Evolutionary conservation across 331 rosid genomes (phyloP).

Genomic region (Erythrophleum ivorense): DNA sequence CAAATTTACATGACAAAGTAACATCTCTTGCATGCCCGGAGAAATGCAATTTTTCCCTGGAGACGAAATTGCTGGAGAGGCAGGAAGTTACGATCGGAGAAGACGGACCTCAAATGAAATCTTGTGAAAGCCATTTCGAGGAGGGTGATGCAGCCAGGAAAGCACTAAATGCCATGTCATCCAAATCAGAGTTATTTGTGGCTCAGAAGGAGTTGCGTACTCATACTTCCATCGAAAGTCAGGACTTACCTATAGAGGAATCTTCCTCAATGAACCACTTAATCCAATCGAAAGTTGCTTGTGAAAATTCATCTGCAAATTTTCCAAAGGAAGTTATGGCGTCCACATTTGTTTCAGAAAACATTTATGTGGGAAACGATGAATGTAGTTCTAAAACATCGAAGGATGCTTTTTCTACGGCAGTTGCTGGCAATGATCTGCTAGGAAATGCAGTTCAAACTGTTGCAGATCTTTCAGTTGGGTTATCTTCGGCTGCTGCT

Average conservation of each 20-base stretch:
- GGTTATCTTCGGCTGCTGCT: slow-evolving; percentile 47
- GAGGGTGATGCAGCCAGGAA: slow-evolving; percentile 32
- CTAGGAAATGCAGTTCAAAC: slow-evolving; percentile 33
- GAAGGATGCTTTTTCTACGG: slow-evolving; percentile 45
- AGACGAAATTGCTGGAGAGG: slow-evolving; percentile 33
- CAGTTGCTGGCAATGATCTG: slow-evolving; percentile 40
- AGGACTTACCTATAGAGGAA: slow-evolving; percentile 31
- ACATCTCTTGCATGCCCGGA: slow-evolving; percentile 37
- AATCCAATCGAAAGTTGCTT: slow-evolving; percentile 31
- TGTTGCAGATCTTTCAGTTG: slow-evolving; percentile 39
- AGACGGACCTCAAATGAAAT: slow-evolving; percentile 34
- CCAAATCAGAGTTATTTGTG: slow-evolving; percentile 39
- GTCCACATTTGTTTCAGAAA: slow-evolving; percentile 38
- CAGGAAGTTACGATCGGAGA: slow-evolving; percentile 46
- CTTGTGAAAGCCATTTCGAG: slow-evolving; percentile 34
- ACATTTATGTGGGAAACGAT: slow-evolving; percentile 28
- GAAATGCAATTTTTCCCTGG: slow-evolving; percentile 37
- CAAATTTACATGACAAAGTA: slow-evolving; percentile 13
- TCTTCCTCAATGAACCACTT: slow-evolving; percentile 42
- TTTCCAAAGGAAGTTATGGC: slow-evolving; percentile 39
- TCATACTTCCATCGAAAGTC: slow-evolving; percentile 37
- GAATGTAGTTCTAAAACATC: slow-evolving; percentile 24
- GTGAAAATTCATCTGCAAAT: slow-evolving; percentile 41
- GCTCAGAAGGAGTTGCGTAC: slow-evolving; percentile 39
- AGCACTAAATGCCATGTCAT: slow-evolving; percentile 24